phyloP scores from a whole-genome alignment of 2,329 filamentous ascomycete species.

The Purpureocillium lavendulum region DNA sequence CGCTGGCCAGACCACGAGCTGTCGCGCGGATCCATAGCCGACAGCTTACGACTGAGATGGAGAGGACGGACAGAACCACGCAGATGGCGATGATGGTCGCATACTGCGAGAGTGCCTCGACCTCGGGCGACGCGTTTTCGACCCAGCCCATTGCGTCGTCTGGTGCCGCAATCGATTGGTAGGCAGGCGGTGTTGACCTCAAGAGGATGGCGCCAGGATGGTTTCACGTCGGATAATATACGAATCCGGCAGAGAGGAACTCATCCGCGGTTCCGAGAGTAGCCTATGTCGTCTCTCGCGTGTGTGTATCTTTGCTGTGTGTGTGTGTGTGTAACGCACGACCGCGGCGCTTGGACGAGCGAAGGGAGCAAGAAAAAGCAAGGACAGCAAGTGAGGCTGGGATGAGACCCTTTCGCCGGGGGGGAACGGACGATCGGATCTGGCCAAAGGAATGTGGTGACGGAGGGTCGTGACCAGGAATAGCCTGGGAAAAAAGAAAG shows the following conservation, averaged over 20 bases:
- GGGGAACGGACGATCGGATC: background rate
- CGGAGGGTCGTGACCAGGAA: too few relatives aligned
- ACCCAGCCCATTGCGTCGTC: constrained; percentile 44
- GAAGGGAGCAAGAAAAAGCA: constrained; percentile 1
- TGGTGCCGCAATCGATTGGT: too few relatives aligned
- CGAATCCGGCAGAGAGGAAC: too few relatives aligned
- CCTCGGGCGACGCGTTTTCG: constrained; percentile 35
- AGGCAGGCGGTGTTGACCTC: background rate
- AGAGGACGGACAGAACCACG: constrained; percentile 32
- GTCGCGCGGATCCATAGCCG: constrained; percentile 33
- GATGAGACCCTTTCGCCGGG: background rate
- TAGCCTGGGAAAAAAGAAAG: too few relatives aligned
- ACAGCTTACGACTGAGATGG: constrained; percentile 29
- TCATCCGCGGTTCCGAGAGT: too few relatives aligned
- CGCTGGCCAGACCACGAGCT: constrained; percentile 33
- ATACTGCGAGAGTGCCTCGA: constrained; percentile 38
- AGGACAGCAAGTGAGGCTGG: background rate
- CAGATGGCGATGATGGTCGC: constrained; percentile 40
- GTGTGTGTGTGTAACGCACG: too few relatives aligned
- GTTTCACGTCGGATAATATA: too few relatives aligned
- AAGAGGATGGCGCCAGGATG: too few relatives aligned
- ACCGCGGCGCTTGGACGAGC: background rate
- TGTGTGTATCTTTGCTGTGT: too few relatives aligned
- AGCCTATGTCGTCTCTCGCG: too few relatives aligned
- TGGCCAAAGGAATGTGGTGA: too few relatives aligned